Evolutionary conservation across 352 stramenopile genomes (phyloP).

Genomic region (Phytophthora citricola): DNA sequence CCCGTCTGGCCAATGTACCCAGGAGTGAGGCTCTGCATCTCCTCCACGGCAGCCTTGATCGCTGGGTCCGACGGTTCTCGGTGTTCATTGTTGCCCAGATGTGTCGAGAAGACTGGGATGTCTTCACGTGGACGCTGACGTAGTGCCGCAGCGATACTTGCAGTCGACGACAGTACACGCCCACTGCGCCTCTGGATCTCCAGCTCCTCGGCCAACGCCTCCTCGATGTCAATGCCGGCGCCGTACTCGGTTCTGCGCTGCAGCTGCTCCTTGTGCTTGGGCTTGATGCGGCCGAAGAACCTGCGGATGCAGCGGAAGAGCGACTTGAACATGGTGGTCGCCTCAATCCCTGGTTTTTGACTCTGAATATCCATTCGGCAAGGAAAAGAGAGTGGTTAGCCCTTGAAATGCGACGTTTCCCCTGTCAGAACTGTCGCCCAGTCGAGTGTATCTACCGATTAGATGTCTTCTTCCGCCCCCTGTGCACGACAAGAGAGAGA

Average conservation of each 20-base stretch:
- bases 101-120: constrained; percentile 43
- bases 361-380: constrained; percentile 9
- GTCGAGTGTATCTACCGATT: constrained; percentile 36
- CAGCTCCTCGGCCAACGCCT: constrained; percentile 40
- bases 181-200: constrained; percentile 44
- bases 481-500: constrained; percentile 11
- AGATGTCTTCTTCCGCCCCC: constrained; percentile 31
- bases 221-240: constrained; percentile 48
- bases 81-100: constrained; percentile 30
- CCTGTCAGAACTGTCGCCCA: constrained; percentile 1
- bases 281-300: constrained; percentile 39
- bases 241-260: constrained; percentile 33
- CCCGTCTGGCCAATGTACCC: constrained; percentile 31
- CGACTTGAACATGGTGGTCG: constrained; percentile 41
- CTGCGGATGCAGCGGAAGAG: constrained; percentile 45
- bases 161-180: constrained; percentile 44
- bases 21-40: constrained; percentile 46
- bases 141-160: constrained; percentile 47
- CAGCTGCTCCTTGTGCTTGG: constrained; percentile 24
- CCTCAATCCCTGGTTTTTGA: constrained; percentile 10
- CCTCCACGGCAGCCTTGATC: constrained; percentile 29
- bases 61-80: constrained; percentile 25
- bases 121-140: constrained; percentile 34
- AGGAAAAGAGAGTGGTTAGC: constrained; percentile 17
- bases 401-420: constrained; percentile 15